Evolutionary conservation across 2,329 filamentous ascomycete genomes (phyloP).

Genomic region (Claviceps quebecensis): DNA sequence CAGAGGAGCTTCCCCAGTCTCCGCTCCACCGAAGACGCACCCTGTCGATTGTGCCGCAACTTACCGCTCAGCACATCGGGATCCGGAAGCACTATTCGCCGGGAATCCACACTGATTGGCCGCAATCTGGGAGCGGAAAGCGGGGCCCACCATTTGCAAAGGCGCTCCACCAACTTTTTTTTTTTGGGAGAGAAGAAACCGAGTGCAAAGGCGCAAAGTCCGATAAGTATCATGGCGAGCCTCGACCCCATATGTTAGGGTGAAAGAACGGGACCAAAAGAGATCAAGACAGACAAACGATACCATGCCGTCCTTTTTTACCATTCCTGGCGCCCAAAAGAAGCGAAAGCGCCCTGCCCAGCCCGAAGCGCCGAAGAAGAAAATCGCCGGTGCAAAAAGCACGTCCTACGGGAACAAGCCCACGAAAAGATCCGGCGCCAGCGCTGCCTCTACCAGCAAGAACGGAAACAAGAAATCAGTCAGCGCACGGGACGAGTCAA

Average conservation of each 20-base stretch:
- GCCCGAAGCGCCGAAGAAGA: constrained; percentile 44
- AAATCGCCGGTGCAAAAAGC: constrained; percentile 33
- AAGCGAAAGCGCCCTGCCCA: constrained; percentile 67
- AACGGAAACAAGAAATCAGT: constrained; percentile 28
- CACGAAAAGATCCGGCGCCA: background rate
- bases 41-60: constrained; percentile 15
- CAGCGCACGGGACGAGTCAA: constrained; percentile 53
- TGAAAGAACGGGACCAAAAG: background rate
- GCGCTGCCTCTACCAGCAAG: constrained; percentile 20
- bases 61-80: constrained; percentile 17
- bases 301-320: constrained; percentile 91
- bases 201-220: background rate
- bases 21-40: background rate
- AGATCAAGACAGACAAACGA: constrained; percentile 14
- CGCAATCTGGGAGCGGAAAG: background rate
- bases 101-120: constrained; percentile 13
- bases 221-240: background rate
- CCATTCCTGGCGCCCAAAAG: constrained; percentile 68
- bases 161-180: constrained; percentile 25
- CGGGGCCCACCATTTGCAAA: constrained; percentile 12
- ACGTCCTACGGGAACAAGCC: constrained; percentile 21
- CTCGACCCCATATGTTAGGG: background rate
- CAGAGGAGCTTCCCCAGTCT: constrained; percentile 5
- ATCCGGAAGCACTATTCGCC: constrained; percentile 18
- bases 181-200: constrained; percentile 7